Base-by-base conservation (phyloP, 805 yeast species). In the Crinitomyces ghanaensis region DNA sequence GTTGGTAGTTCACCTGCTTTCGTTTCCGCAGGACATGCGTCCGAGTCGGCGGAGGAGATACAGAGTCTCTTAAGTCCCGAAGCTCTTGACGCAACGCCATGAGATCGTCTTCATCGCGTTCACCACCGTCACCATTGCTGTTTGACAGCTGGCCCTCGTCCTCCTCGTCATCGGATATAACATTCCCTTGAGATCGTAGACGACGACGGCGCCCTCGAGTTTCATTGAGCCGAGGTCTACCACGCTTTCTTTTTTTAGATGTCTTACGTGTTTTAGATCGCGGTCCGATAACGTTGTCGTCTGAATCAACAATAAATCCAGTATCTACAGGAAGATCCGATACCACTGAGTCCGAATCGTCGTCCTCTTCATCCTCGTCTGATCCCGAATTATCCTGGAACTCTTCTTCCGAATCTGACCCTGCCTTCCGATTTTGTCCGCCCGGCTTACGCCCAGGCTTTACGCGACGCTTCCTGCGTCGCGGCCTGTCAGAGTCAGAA, bases 1-100 rank as follows among this genome's bases (percentile, higher is more conserved):
- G 63, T 9, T 77, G 70, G 52, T 85, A 85, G 49, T 85, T 79
- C 7, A 86, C 74, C 18, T 75, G 74, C 36, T 85, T 73, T 41
- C 85, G 55, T 40, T 74, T 77, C 34, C 86, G 65, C 15, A 77
- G 54, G 4, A 56, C 55, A 35, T 45, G 48, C 19, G 47, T 45
- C 19, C 54, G 42, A 2, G 82, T 75, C 9, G 76, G 73, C 3
- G 77, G 39, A 18, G 38, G 34, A 4, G 43, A 31, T 5, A 37
- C 43, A 23, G 34, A 30, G 6, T 42, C 43, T 8, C 43, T 42
- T 11, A 46, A 31, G 9, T 46, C 51, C 1, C 38, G 41, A 30
- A 44, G 24, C 24, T 48, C 53, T 13, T 39, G 43, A 9, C 34
- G 33, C 23, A 35, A 19, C 23, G 28, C 34, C 9, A n/a, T 33